Evolutionary conservation across 306 rosid species (phyloP), one percentile per base, ranked within the genome.

Genomic region (Trichosanthes truncata): DNA sequence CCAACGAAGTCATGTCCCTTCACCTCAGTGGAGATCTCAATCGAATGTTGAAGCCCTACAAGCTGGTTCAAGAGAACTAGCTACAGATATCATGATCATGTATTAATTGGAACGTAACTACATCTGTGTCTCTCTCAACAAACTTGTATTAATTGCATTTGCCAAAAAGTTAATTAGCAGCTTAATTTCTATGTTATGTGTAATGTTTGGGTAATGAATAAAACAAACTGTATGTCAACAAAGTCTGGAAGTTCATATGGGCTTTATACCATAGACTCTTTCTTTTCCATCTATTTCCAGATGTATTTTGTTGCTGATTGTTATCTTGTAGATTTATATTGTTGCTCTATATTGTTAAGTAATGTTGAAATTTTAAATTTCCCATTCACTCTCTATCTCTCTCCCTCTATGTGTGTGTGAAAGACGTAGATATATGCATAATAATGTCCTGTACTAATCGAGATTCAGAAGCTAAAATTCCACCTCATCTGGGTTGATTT

Each of bases 1-100:
- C 95, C 45, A 90, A 90, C 57, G 92, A 90, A 81, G 66, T 90
- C 81, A 88, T 90, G 91, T 90, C 95, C 15, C 89, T 90, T 56
- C 95, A 90, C 81, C 87, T 90, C 36, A 86, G 89, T 40, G 95
- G 92, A 35, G 69, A 85, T 46, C 89, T 90, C 80, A 80, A 55
- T 74, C 88, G 66, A 57, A n/a, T 85, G 81, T 68, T 90, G 48
- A 83, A 82, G 49, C 89, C 88, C 8, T 88, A 84, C 61, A 82
- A 82, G 63, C 0, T 62, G 63, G 31, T 26, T 41, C 85, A 79
- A 71, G 25, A 46, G 63, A 36, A 43, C 79, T 78, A 73, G 7
- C 17, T 79, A 8, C 26, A 13, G 53, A 49, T 14, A 48, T 48
- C 46, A 41, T 6, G 46, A n/a, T n/a, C n/a, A n/a, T n/a, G n/a